Conservation (phyloP, 768 basidiomycete genomes). For the Suillus clintonianus region DNA sequence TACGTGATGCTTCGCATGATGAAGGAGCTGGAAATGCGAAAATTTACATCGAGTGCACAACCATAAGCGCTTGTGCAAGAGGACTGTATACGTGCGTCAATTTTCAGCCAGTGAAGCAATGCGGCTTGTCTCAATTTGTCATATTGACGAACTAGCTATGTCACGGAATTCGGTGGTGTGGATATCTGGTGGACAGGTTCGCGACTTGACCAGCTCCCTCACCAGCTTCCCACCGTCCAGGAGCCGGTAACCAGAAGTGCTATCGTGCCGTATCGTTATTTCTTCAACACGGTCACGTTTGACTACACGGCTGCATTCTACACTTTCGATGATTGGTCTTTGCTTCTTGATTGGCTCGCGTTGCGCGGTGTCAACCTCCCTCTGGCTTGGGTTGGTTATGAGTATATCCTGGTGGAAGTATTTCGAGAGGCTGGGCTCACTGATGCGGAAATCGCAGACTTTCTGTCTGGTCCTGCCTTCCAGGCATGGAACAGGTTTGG, state of each 20-base stretch:
- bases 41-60: constrained; percentile 36
- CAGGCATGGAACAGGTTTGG: constrained; percentile 46
- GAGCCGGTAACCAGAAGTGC: constrained; percentile 31
- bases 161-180: constrained; percentile 37
- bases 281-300: constrained; percentile 47
- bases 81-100: constrained; percentile 39
- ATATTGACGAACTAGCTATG: constrained; percentile 26
- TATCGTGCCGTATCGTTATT: constrained; percentile 41
- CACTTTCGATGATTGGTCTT: constrained; percentile 39
- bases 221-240: constrained; percentile 31
- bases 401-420: constrained; percentile 36
- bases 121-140: neutral
- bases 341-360: constrained; percentile 44
- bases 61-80: constrained; percentile 39
- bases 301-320: constrained; percentile 43
- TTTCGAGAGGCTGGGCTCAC: constrained; percentile 39
- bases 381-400: constrained; percentile 44
- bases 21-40: constrained; percentile 9
- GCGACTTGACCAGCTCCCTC: constrained; percentile 33
- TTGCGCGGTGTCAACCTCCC: constrained; percentile 43
- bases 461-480: constrained; percentile 42
- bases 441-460: constrained; percentile 35
- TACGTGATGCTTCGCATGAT: constrained; percentile 26
- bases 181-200: constrained; percentile 49
- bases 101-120: neutral